Evolutionary conservation across 225 moss, liverwort and hornwort genomes (phyloP).

Genomic region (Ulota crispa): DNA sequence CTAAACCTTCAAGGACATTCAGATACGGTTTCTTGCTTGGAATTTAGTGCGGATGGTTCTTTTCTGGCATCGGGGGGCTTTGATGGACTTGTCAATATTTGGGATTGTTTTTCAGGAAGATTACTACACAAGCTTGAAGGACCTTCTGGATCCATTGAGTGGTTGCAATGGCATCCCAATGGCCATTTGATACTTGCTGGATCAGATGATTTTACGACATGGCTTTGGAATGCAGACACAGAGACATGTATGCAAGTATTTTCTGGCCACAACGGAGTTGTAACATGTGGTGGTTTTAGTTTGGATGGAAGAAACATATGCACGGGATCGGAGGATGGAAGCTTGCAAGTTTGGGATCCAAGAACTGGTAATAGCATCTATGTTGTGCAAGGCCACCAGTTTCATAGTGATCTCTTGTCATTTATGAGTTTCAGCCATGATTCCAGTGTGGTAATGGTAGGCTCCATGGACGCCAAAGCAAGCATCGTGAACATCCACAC

Average conservation of each 20-base stretch:
- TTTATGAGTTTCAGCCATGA: constrained; percentile 44
- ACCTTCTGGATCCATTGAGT: constrained; percentile 20
- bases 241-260: constrained; percentile 50
- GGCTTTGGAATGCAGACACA: constrained; percentile 58
- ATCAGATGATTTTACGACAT: constrained; percentile 59
- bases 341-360: constrained; percentile 63
- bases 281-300: constrained; percentile 59
- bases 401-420: constrained; percentile 39
- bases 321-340: constrained; percentile 41
- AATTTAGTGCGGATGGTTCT: neutral
- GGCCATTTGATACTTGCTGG: constrained; percentile 39
- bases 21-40: neutral
- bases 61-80: neutral
- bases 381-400: constrained; percentile 54
- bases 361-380: constrained; percentile 33
- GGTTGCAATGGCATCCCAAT: constrained; percentile 64
- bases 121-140: neutral
- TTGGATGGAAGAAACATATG: constrained; percentile 53
- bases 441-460: constrained; percentile 47
- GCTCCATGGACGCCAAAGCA: constrained; percentile 49
- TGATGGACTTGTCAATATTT: neutral
- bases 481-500: constrained; percentile 56
- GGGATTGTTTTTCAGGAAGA: neutral
- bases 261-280: constrained; percentile 50
- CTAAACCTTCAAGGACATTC: neutral